Evolutionary conservation across 495 filamentous ascomycete genomes (phyloP).

Genomic region (Penicillium robsamsonii): DNA sequence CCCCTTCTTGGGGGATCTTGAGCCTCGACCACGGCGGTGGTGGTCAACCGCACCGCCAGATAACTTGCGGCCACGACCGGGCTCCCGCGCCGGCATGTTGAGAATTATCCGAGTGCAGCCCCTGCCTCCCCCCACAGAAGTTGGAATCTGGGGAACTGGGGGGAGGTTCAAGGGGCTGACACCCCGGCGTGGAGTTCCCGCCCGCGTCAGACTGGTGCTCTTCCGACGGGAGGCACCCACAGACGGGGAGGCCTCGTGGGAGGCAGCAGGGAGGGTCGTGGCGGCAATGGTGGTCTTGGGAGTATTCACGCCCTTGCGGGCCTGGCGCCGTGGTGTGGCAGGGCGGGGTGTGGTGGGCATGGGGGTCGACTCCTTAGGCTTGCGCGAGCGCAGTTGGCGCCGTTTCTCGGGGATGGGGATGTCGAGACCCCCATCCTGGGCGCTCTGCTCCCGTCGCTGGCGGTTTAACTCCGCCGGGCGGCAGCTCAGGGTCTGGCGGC

Average conservation of each 20-base stretch:
- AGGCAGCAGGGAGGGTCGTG: constrained; percentile 1
- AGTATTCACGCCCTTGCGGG: background rate
- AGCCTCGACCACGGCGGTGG: background rate
- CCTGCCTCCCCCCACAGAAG: background rate
- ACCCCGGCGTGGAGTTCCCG: constrained; percentile 1
- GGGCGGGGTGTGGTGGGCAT: background rate
- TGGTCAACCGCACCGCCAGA: background rate
- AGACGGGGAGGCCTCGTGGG: constrained; percentile 1
- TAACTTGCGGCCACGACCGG: background rate
- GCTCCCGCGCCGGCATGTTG: background rate
- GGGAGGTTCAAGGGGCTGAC: background rate
- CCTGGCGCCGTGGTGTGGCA: background rate
- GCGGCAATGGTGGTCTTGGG: background rate
- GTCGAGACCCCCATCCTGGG: background rate
- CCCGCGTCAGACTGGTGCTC: background rate
- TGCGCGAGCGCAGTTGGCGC: constrained; percentile 6
- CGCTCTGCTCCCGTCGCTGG: constrained; percentile 1
- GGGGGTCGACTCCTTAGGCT: background rate
- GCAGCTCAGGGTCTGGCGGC: constrained; percentile 69
- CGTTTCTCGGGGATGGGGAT: background rate
- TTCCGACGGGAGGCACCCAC: constrained; percentile 4
- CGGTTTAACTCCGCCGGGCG: constrained; percentile 64
- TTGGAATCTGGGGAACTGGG: background rate
- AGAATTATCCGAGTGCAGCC: background rate
- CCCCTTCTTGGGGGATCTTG: background rate